A percentile compares a stretch with the other conserved stretches of the same genome.
Evolutionary conservation across 352 stramenopile species (phyloP).

Genomic region (Pythium folliculosum): DNA sequence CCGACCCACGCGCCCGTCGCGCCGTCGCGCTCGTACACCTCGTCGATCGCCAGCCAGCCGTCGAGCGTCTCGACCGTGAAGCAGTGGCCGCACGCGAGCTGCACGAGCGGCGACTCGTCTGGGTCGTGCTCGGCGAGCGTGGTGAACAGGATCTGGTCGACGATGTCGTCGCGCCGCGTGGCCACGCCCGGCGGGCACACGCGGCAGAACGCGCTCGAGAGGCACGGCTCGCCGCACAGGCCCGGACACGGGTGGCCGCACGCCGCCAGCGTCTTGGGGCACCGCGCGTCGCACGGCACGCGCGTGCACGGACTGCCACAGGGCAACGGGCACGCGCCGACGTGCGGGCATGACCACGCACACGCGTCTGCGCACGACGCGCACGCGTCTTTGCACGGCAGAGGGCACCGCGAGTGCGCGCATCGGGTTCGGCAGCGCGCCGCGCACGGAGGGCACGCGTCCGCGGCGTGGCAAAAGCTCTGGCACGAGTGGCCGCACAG

Average conservation of each 20-base stretch:
- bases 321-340: slow-evolving; percentile 51
- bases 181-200: slow-evolving; percentile 38
- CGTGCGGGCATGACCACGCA: slow-evolving; percentile 69
- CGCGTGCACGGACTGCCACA: slow-evolving; percentile 57
- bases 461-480: slow-evolving; percentile 51
- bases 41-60: slow-evolving; percentile 46
- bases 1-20: neutral
- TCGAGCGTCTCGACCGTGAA: slow-evolving; percentile 76
- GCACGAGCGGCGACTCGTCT: slow-evolving; percentile 61
- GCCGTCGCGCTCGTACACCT: slow-evolving; percentile 33
- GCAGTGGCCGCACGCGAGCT: slow-evolving; percentile 67
- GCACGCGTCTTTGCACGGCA: slow-evolving; percentile 49
- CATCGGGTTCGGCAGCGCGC: slow-evolving; percentile 54
- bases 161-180: slow-evolving; percentile 40
- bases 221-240: slow-evolving; percentile 78
- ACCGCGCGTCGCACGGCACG: slow-evolving; percentile 50
- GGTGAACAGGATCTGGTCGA: slow-evolving; percentile 66
- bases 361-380: slow-evolving; percentile 73
- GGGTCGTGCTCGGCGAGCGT: slow-evolving; percentile 56
- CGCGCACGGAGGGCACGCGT: slow-evolving; percentile 56
- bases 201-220: slow-evolving; percentile 51
- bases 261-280: slow-evolving; percentile 36
- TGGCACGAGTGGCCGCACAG: slow-evolving; percentile 68
- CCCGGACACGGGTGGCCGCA: slow-evolving; percentile 80
- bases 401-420: slow-evolving; percentile 59